These are phyloP conservation scores for Magnolia changhungtana DNA, from an alignment of 164 flowering plant genomes.

Conservation along the genomic window DNA sequence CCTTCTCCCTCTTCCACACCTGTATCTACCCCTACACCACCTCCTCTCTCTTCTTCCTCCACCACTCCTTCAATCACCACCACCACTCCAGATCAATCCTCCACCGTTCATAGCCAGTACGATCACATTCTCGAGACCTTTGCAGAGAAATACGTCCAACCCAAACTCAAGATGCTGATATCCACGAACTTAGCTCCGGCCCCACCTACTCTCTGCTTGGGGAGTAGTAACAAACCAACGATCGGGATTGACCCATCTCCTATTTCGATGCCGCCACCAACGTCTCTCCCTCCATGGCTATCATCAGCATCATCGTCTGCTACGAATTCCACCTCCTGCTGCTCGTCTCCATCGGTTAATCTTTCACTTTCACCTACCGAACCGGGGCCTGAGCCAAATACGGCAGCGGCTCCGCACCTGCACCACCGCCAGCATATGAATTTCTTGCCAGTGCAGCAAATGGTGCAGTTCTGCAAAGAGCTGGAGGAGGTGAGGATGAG, in stretches of 20 bases:
- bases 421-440: neutral
- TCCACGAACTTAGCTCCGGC: slow-evolving; percentile 10
- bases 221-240: neutral
- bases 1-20: neutral
- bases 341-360: slow-evolving; percentile 25
- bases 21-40: neutral
- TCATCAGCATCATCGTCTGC: slow-evolving; percentile 16
- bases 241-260: neutral
- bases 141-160: slow-evolving; percentile 41
- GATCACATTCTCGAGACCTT: slow-evolving; percentile 45
- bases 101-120: slow-evolving; percentile 25
- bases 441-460: neutral
- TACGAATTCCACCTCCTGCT: slow-evolving; percentile 15
- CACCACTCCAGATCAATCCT: neutral
- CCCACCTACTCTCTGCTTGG: slow-evolving; percentile 23
- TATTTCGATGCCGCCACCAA: neutral
- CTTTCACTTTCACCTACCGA: slow-evolving; percentile 22
- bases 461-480: slow-evolving; percentile 30
- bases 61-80: neutral
- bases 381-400: slow-evolving; percentile 1
- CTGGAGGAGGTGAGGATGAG: slow-evolving; percentile 33
- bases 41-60: neutral
- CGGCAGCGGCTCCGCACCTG: neutral
- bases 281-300: slow-evolving; percentile 24
- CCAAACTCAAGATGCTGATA: slow-evolving; percentile 2